Evolutionary conservation across 2,329 filamentous ascomycete genomes (phyloP), one percentile per base, ranked within the genome.

Genomic region (Alternaria sp.): DNA sequence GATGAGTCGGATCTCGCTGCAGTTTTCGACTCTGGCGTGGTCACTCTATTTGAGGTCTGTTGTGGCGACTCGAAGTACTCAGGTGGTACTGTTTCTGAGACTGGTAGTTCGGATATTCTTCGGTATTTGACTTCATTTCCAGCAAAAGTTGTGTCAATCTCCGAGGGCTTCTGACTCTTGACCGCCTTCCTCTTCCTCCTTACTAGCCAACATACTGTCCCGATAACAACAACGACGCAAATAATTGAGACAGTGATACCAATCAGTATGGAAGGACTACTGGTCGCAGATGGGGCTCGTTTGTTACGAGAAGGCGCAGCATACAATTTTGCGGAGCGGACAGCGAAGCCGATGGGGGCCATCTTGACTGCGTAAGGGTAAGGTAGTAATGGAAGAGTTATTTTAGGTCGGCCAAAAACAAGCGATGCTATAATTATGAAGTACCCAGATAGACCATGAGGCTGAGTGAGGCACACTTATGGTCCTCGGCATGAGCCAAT

Each of bases 381-480:
- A 31, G 14, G 44, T 24, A 10, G 44, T 8, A 48, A 14, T 34
- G 5, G 29, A 11, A 23, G 5, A 48, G 44, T 26, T 48, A 48
- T 48, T 48, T 48, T 26, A 21, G 44, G 29, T 23, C 11, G 26
- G 23, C 40, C 9, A 6, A 7, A 26, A 28, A 23, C 23, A 42
- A 10, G 40, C 7, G 26, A 26, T 28, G 40, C 40, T 42, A 28
- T 42, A 26, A 42, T 42, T 42, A 42, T 42, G 26, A 26, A 33
- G 31, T 14, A 24, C 4, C 26, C 5, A 7, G 31, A 23, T 13
- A 10, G 24, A 14, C 17, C 14, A 34, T 13, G 29, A 48, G 51
- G 51, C 42, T 46, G 51, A 41, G 26, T 39, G 51, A 54, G 51
- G 51, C 51, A 48, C 33, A 54, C 51, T 48, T 33, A 28, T 29